Base-by-base conservation (phyloP, 1,284 basidiomycete species). In the Puccinia horiana region DNA sequence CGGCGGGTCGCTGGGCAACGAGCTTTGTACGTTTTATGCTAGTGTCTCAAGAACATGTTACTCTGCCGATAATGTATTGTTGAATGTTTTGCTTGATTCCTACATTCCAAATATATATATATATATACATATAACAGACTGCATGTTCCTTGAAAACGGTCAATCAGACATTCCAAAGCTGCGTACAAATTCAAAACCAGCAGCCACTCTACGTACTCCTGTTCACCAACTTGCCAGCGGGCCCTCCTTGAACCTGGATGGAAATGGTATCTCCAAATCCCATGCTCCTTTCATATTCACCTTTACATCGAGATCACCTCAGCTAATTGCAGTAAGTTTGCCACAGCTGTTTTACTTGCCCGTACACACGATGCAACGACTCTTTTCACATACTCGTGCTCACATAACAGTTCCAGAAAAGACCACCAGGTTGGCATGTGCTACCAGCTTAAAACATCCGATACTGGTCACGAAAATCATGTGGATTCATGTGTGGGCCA, bases 341-440 rank as follows among this genome's bases (percentile, higher is more conserved):
- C 23, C 8, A 42, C 44, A 75, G 80, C 70, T 8, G 42, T 67
- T 40, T 52, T 74, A 26, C 70, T 81, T n/a, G 80, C 80, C 20
- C 80, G 80, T 12, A 65, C 80, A 18, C 58, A 74, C 49, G 69
- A 81, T n/a, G 40, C 80, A 47, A 81, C 80, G 23, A 74, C 26
- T n/a, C 58, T 81, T 20, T 75, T 81, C 52, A 56, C 54, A 18
- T 81, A 54, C 16, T 29, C 35, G 37, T n/a, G 14, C 20, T 37
- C 40, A 2, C 2, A 40, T 32, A 20, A 4, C 47, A 6, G 5
- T 47, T 52, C n/a, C 47, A 47, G 11, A 52, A 52, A 4, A 18
- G 29, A 20, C n/a, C 26, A 23, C 26, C 3, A 11, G 14, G 42
- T 76, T 29, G 37, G n/a, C 12, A 35, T 76, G 42, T n/a, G 32